These are phyloP conservation scores for Plasmodium vivax DNA, from an alignment of 169 alveolate species.

Conservation along the genomic window DNA sequence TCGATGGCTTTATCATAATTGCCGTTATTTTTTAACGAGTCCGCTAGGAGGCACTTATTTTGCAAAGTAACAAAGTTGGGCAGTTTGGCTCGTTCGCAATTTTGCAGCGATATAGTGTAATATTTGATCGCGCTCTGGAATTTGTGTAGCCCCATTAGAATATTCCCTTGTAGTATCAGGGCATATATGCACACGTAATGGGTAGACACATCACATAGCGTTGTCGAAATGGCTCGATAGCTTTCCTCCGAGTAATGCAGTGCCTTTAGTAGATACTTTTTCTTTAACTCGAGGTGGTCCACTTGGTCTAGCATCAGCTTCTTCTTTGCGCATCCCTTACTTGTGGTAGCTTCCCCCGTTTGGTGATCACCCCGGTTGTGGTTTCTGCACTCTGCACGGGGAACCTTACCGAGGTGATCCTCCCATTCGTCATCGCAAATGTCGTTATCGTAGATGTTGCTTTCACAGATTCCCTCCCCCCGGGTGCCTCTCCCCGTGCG, in stretches of 20 bases:
- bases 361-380: not conserved
- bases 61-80: conserved; percentile 49
- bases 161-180: conserved; percentile 38
- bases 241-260: conserved; percentile 29
- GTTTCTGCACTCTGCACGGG: not conserved
- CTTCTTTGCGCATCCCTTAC: not conserved
- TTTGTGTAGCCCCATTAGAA: conserved; percentile 37
- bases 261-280: conserved; percentile 28
- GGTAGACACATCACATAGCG: conserved; percentile 31
- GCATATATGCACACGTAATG: conserved; percentile 33
- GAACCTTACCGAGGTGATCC: not conserved
- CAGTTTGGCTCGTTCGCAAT: conserved; percentile 40
- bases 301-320: not conserved
- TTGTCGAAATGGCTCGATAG: conserved; percentile 19
- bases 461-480: not conserved
- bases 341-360: not conserved
- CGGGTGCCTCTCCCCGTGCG: not conserved
- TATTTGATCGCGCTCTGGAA: conserved; percentile 48
- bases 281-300: conserved; percentile 12
- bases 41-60: conserved; percentile 62
- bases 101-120: conserved; percentile 40
- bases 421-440: not conserved
- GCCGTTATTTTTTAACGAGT: conserved; percentile 65
- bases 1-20: conserved; percentile 62
- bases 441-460: not conserved